phyloP scores from a whole-genome alignment of 768 basidiomycete genomes.

The Hericium coralloides region DNA sequence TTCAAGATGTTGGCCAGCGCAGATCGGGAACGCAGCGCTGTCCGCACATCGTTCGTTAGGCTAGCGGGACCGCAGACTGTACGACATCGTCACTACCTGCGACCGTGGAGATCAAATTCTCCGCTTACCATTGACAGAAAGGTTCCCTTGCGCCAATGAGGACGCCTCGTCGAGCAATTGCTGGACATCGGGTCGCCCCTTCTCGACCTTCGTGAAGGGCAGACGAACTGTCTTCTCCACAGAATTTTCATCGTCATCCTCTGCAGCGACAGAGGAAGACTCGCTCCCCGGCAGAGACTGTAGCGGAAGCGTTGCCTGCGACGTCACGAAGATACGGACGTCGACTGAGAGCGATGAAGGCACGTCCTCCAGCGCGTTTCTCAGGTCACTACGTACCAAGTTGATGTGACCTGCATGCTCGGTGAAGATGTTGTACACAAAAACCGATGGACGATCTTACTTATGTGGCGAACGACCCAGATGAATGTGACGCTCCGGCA shows the following conservation, averaged over 20 bases:
- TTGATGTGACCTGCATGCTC: not conserved
- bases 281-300: slow-evolving; percentile 36
- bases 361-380: not conserved
- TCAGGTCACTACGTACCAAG: not conserved
- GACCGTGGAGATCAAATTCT: not conserved
- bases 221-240: not conserved
- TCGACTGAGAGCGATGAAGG: not conserved
- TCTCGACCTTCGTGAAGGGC: not conserved
- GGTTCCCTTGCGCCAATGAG: slow-evolving; percentile 13
- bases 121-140: slow-evolving; percentile 37
- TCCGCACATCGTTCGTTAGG: slow-evolving; percentile 29
- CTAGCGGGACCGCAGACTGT: slow-evolving; percentile 42
- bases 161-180: not conserved
- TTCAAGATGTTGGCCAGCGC: slow-evolving; percentile 26
- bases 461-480: slow-evolving; percentile 32
- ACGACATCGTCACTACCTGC: not conserved
- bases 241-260: not conserved
- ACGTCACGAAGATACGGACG: not conserved
- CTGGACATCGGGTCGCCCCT: not conserved
- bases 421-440: slow-evolving; percentile 8
- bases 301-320: too few relatives aligned
- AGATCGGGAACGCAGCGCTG: slow-evolving; percentile 29
- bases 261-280: slow-evolving; percentile 8
- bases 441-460: slow-evolving; percentile 17
- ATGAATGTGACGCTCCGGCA: slow-evolving; percentile 30